A percentile compares a stretch with the other conserved stretches of the same genome.
phyloP scores from a whole-genome alignment of 495 filamentous ascomycete genomes.

The Hyaloscypha hepaticicola region DNA sequence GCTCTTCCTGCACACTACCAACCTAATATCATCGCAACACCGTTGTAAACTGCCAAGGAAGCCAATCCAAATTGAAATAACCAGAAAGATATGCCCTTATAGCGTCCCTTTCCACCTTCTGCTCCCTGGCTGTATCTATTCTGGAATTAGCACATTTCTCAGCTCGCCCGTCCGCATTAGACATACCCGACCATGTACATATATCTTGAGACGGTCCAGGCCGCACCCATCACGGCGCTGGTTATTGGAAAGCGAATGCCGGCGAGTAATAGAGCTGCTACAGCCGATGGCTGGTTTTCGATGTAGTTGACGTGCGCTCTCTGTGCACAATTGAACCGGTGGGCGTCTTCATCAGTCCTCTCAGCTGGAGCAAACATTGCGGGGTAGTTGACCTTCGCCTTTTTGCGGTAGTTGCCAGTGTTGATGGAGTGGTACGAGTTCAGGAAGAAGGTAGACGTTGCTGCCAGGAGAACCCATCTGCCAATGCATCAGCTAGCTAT shows the following conservation, averaged over 20 bases:
- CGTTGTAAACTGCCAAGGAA: slow-evolving; percentile 40
- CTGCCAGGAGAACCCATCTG: slow-evolving; percentile 50
- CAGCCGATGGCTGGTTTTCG: slow-evolving; percentile 50
- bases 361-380: slow-evolving; percentile 50
- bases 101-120: slow-evolving; percentile 47
- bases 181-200: slow-evolving; percentile 54
- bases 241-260: slow-evolving; percentile 48
- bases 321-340: slow-evolving; percentile 62
- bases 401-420: slow-evolving; percentile 42
- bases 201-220: slow-evolving; percentile 44
- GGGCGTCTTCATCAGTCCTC: slow-evolving; percentile 34
- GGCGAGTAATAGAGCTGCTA: slow-evolving; percentile 47
- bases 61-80: slow-evolving; percentile 46
- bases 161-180: slow-evolving; percentile 44
- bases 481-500: slow-evolving; percentile 8
- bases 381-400: slow-evolving; percentile 49
- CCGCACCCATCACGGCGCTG: slow-evolving; percentile 43
- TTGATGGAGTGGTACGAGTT: slow-evolving; percentile 44
- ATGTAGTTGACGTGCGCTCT: slow-evolving; percentile 56
- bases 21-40: slow-evolving; percentile 27
- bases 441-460: slow-evolving; percentile 50
- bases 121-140: slow-evolving; percentile 44
- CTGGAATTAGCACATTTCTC: slow-evolving; percentile 29
- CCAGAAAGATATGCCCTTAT: slow-evolving; percentile 40
- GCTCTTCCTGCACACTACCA: slow-evolving; percentile 7